Conservation (phyloP, 2,329 filamentous ascomycete genomes). For the Beauveria pseudobassiana region DNA sequence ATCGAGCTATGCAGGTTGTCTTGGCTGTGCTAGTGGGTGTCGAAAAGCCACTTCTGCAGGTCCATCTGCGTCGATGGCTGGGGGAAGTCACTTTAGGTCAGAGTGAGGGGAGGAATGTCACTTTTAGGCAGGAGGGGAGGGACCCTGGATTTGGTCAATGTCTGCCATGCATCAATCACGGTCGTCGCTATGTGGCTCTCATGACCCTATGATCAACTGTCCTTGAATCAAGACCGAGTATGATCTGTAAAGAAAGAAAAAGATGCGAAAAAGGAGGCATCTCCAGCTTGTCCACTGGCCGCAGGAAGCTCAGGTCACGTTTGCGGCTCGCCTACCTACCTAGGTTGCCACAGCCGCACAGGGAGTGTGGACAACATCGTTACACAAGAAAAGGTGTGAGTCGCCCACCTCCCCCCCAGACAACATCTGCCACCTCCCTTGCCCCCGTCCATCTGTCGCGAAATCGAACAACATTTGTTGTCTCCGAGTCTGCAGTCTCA, state of each 20-base stretch:
- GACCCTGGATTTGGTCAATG: no score
- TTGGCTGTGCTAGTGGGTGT: neutral
- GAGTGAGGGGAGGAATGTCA: no score
- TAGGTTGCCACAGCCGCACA: no score
- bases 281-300: constrained; percentile 3
- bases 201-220: no score
- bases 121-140: no score
- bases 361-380: neutral
- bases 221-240: no score
- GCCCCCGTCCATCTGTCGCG: neutral
- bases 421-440: neutral
- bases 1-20: neutral
- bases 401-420: neutral
- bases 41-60: neutral
- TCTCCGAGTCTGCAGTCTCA: neutral
- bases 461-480: neutral
- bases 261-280: neutral
- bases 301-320: constrained; percentile 4
- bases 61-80: neutral
- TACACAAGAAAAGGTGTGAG: neutral
- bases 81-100: no score
- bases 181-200: no score
- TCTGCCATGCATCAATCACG: neutral
- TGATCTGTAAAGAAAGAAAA: no score
- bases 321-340: neutral